These are phyloP conservation scores for Echinosophora koreensis DNA, from an alignment of 306 rosid species.

Conservation along the genomic window DNA sequence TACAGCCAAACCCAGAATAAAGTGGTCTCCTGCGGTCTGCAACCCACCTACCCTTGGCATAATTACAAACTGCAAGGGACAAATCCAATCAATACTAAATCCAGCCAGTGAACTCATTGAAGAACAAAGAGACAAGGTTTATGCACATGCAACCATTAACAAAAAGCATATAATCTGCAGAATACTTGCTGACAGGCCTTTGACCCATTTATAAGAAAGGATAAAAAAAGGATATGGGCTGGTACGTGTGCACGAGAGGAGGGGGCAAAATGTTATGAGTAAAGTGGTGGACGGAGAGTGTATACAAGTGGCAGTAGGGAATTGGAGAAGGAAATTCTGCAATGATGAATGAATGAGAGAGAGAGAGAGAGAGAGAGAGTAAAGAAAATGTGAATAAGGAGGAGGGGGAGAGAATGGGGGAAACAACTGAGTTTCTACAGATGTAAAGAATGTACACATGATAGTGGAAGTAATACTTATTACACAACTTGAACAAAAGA, in stretches of 20 bases:
- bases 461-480: slow-evolving; percentile 29
- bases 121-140: slow-evolving; percentile 36
- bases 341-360: not conserved
- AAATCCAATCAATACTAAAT: slow-evolving; percentile 45
- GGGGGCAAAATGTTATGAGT: too few species aligned
- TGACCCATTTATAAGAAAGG: too few species aligned
- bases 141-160: slow-evolving; percentile 33
- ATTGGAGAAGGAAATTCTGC: not conserved
- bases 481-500: slow-evolving; percentile 26
- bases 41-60: slow-evolving; percentile 93
- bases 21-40: slow-evolving; percentile 72
- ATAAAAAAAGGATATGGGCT: too few species aligned
- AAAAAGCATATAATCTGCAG: slow-evolving; percentile 8
- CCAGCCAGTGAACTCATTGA: slow-evolving; percentile 6
- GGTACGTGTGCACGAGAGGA: too few species aligned
- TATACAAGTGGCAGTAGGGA: not conserved
- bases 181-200: not conserved
- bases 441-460: slow-evolving; percentile 12
- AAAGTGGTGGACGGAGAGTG: not conserved
- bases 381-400: not conserved
- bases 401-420: not conserved
- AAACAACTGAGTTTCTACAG: too few species aligned
- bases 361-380: not conserved
- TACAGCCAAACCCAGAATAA: slow-evolving; percentile 85
- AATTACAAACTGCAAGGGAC: slow-evolving; percentile 74